These are phyloP conservation scores for Plasmodium sp. DNA, from an alignment of 169 alveolate genomes.

Conservation along the genomic window DNA sequence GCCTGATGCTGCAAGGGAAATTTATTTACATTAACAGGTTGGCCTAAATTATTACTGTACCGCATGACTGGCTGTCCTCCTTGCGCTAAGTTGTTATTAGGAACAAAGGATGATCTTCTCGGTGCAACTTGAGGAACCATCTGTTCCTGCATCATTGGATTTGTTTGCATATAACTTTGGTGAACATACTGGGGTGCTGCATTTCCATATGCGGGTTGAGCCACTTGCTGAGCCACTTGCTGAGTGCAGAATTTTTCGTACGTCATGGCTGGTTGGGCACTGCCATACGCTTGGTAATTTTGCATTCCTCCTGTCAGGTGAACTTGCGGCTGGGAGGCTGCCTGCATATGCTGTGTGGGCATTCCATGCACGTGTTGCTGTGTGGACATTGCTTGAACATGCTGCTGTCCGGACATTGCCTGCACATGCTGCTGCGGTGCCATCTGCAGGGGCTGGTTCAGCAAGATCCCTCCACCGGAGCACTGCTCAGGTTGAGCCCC, in stretches of 20 bases:
- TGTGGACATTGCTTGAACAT: neutral
- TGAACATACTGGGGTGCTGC: neutral
- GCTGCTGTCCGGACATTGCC: neutral
- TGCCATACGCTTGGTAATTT: neutral
- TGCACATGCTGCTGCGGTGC: neutral
- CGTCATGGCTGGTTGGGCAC: neutral
- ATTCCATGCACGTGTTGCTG: neutral
- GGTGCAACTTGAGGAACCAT: neutral
- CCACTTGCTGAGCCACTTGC: conserved; percentile 24
- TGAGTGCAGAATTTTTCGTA: neutral
- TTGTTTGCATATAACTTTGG: conserved; percentile 1
- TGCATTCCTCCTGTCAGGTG: conserved; percentile 8
- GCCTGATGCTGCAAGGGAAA: conserved; percentile 1
- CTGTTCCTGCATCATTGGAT: conserved; percentile 1
- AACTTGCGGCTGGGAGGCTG: neutral
- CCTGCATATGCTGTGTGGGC: neutral
- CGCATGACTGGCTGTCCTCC: neutral
- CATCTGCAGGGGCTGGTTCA: conserved; percentile 21
- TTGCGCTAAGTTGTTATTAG: conserved; percentile 14
- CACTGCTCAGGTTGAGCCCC: neutral
- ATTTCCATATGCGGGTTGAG: neutral
- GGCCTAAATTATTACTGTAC: neutral
- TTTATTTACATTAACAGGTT: conserved; percentile 7
- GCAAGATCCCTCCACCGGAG: neutral
- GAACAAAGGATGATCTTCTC: conserved; percentile 8